Percentiles rank a stretch among this genome's conserved stretches.
Evolutionary conservation across 768 basidiomycete species (phyloP).

Genomic region (Naganishia friedmannii): DNA sequence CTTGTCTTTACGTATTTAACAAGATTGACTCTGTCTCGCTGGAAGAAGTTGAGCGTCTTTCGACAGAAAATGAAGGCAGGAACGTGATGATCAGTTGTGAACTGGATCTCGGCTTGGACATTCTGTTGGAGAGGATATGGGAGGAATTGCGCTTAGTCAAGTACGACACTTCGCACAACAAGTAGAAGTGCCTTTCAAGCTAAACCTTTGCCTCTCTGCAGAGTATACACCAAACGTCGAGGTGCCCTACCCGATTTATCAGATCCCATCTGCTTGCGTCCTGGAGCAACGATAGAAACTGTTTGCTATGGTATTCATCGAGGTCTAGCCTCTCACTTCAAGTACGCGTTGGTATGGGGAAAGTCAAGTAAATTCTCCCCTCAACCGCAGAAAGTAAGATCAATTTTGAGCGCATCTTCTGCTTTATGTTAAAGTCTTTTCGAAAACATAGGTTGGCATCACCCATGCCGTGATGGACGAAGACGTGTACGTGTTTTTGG

Average conservation of each 20-base stretch:
- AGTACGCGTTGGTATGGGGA: constrained; percentile 93
- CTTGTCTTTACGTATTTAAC: constrained; percentile 91
- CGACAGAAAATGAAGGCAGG: constrained; percentile 61
- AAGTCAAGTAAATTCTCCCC: constrained; percentile 91
- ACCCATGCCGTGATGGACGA: constrained; percentile 40
- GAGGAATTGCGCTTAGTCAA: constrained; percentile 48
- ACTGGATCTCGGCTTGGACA: constrained; percentile 72
- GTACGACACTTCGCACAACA: constrained; percentile 29
- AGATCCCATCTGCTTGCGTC: constrained; percentile 80
- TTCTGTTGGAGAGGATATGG: constrained; percentile 56
- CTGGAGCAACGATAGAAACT: constrained; percentile 90
- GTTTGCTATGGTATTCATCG: constrained; percentile 92
- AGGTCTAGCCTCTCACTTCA: constrained; percentile 83
- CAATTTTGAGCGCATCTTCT: constrained; percentile 65
- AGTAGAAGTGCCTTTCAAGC: not conserved
- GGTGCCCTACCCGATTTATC: constrained; percentile 87
- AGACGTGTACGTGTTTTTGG: constrained; percentile 48
- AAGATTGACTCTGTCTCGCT: constrained; percentile 71
- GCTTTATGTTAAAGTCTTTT: constrained; percentile 87
- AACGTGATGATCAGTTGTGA: constrained; percentile 97
- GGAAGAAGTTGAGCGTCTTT: constrained; percentile 50
- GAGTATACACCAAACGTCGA: constrained; percentile 95
- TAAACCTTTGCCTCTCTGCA: constrained; percentile 54
- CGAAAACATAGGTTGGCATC: constrained; percentile 57
- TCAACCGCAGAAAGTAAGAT: constrained; percentile 77